phyloP scores from a whole-genome alignment of 2,329 filamentous ascomycete genomes.

The Biscogniauxia marginata region DNA sequence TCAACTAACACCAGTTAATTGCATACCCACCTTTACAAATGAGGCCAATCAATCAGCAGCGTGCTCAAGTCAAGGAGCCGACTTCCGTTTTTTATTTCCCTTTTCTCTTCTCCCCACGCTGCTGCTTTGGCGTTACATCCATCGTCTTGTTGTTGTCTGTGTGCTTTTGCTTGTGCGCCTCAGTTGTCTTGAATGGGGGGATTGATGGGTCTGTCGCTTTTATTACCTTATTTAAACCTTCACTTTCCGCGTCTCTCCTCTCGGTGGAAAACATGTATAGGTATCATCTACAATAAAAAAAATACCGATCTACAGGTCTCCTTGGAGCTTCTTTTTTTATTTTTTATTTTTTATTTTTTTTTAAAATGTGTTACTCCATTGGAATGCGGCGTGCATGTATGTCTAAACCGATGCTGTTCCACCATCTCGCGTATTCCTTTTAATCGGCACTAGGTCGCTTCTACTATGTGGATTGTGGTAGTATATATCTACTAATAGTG shows the following conservation, averaged over 20 bases:
- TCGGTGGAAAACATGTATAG: not conserved
- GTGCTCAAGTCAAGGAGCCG: not conserved
- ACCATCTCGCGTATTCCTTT: too few species aligned
- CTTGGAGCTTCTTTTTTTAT: too few species aligned
- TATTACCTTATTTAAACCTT: not conserved
- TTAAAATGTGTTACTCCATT: too few species aligned
- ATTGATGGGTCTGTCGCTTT: too few species aligned
- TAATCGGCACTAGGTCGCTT: too few species aligned
- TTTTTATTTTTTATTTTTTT: too few species aligned
- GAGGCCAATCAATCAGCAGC: not conserved
- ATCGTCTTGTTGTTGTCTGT: not conserved
- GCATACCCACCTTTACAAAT: not conserved
- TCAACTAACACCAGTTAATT: not conserved
- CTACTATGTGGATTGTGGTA: too few species aligned
- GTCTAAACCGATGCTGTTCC: too few species aligned
- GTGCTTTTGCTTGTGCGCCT: not conserved
- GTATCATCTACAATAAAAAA: too few species aligned
- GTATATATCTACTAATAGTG: too few species aligned
- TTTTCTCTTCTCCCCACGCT: not conserved
- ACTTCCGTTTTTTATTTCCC: not conserved
- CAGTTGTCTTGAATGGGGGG: not conserved
- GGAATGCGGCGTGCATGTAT: too few species aligned
- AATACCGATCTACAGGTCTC: too few species aligned
- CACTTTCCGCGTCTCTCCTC: not conserved
- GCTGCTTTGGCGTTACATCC: not conserved